These are phyloP conservation scores for Neofusicoccum parvum DNA, from an alignment of 2,329 filamentous ascomycete species.

Conservation along the genomic window DNA sequence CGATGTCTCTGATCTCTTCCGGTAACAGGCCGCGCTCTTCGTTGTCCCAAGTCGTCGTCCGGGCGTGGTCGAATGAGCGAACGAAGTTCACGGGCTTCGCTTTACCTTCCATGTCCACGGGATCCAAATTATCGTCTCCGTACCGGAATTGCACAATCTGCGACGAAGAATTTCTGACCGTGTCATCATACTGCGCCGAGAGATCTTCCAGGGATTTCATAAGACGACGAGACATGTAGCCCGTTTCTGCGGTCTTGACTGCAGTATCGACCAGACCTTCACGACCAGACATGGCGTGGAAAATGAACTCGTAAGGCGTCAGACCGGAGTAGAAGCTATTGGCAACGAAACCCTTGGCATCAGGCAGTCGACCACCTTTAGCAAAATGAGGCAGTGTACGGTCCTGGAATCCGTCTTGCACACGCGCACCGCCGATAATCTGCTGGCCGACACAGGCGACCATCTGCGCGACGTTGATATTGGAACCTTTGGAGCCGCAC, in stretches of 20 bases:
- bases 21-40: constrained; percentile 72
- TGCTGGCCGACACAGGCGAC: constrained; percentile 96
- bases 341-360: constrained; percentile 92
- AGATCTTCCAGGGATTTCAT: constrained; percentile 98
- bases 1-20: constrained; percentile 70
- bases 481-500: constrained; percentile 93
- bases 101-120: constrained; percentile 95
- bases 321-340: constrained; percentile 97
- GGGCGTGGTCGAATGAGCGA: constrained; percentile 81
- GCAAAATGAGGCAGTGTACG: constrained; percentile 92
- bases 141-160: constrained; percentile 96
- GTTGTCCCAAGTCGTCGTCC: constrained; percentile 80
- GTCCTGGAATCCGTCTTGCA: constrained; percentile 95
- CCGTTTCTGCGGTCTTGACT: constrained; percentile 97
- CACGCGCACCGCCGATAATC: constrained; percentile 91
- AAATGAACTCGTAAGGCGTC: constrained; percentile 88
- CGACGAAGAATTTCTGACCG: constrained; percentile 85
- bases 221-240: constrained; percentile 96
- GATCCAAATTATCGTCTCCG: constrained; percentile 92
- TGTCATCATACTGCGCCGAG: constrained; percentile 90
- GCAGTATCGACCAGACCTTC: constrained; percentile 98
- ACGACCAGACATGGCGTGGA: constrained; percentile 97
- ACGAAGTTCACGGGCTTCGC: constrained; percentile 91
- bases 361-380: constrained; percentile 88
- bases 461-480: constrained; percentile 99